Base-by-base conservation (phyloP, 805 yeast species). In the Suhomyces canberraensis region DNA sequence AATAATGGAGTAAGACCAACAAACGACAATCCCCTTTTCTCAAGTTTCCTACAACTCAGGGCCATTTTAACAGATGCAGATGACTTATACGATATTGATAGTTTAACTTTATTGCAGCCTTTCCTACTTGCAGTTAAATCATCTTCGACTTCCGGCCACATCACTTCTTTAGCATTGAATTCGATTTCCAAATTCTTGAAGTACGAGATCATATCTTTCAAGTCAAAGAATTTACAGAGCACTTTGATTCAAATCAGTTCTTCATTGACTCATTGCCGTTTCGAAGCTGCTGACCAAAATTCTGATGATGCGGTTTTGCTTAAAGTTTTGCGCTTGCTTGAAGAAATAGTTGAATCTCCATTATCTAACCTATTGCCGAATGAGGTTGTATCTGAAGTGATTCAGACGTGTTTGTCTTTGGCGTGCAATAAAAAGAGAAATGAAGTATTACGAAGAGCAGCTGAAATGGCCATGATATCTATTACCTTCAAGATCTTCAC, bases 371-470 rank as follows among this genome's bases (percentile, higher is more conserved):
- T 77, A n/a, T 63, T 91, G 28, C 78, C 91, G 1, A 91, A 89
- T 57, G 88, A 88, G 29, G 81, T 84, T 16, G 76, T 93, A 41
- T 81, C 85, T 44, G 97, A 91, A 54, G 89, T 89, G 18, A 76
- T 90, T 19, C 96, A 91, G 51, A 90, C 97, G 0, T 86, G 95
- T 40, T 73, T 93, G 54, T 82, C 95, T 4, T 73, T 93, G 60
- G 95, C 97, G 2, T 87, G 95, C 52, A 95, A 93, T 57, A 86
- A 87, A 63, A 76, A 90, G 56, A 76, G 97, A 56, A 81, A 95
- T 41, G 98, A 91, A 48, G 86, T 90, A 6, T 71, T 93, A 40
- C 72, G 98, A 51, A 77, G 83, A 42, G 84, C 95, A 0, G 97
- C 98, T 0, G 97, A 90, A 53, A 75, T 84, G 66, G 75, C 95